Evolutionary conservation across 305 asterid genomes (phyloP).

Genomic region (Caryopteris hybrid): DNA sequence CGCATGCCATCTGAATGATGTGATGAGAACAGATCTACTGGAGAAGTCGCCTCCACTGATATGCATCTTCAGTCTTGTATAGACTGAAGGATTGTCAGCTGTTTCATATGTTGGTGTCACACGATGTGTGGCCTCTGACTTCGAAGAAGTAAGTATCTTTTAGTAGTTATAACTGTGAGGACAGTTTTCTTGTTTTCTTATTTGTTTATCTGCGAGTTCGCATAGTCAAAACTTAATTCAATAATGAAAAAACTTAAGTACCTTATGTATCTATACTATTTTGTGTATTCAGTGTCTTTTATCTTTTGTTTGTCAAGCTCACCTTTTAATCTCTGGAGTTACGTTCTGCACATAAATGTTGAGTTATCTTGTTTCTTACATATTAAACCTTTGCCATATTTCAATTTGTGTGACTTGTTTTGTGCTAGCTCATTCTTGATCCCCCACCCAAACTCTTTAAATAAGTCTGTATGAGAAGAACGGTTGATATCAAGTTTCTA

Average conservation of each 20-base stretch:
- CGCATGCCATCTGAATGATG: constrained; percentile 52
- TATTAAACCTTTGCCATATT: constrained; percentile 1
- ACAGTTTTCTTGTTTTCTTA: constrained; percentile 11
- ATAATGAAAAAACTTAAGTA: constrained; percentile 19
- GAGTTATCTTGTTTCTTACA: constrained; percentile 16
- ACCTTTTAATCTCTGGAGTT: constrained; percentile 7
- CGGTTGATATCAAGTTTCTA: no score
- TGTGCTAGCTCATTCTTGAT: not conserved
- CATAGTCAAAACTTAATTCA: constrained; percentile 22
- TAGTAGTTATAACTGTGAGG: constrained; percentile 34
- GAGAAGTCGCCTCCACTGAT: not conserved
- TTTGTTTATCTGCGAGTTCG: constrained; percentile 26
- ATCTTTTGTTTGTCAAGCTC: constrained; percentile 9
- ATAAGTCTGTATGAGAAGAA: no score
- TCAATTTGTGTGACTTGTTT: not conserved
- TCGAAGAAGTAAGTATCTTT: constrained; percentile 60
- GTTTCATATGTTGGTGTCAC: constrained; percentile 33
- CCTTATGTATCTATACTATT: constrained; percentile 26
- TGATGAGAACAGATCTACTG: no score
- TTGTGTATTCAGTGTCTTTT: constrained; percentile 27
- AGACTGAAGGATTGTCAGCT: constrained; percentile 24
- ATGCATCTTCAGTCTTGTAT: constrained; percentile 20
- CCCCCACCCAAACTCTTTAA: not conserved
- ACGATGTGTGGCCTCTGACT: constrained; percentile 34
- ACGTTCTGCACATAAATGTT: not conserved